Conservation (phyloP, 2,329 filamentous ascomycete species). For the Neonectria punicea region DNA sequence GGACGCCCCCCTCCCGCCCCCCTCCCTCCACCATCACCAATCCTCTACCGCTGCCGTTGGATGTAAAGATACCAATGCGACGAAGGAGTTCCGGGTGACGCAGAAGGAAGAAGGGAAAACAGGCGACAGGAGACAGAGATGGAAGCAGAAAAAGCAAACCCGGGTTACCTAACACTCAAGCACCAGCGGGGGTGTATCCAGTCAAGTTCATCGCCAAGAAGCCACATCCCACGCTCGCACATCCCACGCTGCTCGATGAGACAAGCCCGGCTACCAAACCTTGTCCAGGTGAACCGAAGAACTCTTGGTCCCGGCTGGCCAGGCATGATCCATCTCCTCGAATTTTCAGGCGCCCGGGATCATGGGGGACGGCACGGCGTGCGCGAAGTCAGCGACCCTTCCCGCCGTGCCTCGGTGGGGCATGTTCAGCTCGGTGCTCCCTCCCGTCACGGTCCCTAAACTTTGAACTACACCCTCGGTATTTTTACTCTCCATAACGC, state of each 20-base stretch:
- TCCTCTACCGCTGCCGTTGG: background rate
- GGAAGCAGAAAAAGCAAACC: background rate
- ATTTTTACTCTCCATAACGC: background rate
- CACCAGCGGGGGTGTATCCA: background rate
- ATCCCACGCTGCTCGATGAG: background rate
- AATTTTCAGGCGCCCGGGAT: constrained; percentile 19
- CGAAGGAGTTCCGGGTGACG: background rate
- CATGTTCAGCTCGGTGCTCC: constrained; percentile 13
- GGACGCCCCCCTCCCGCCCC: constrained; percentile 1
- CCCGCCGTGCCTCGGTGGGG: background rate
- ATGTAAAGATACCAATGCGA: background rate
- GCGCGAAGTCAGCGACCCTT: constrained; percentile 4
- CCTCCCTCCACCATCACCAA: background rate
- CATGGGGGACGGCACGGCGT: background rate
- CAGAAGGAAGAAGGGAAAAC: background rate
- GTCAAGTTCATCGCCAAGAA: background rate
- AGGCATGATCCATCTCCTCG: background rate
- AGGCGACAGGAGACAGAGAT: background rate
- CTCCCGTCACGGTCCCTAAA: constrained; percentile 3
- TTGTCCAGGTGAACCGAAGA: constrained; percentile 5
- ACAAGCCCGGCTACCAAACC: background rate
- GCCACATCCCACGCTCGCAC: background rate
- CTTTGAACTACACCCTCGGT: constrained; percentile 6
- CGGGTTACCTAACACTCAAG: background rate
- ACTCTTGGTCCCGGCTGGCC: background rate